A percentile compares a stretch with the other conserved stretches of the same genome.
Evolutionary conservation across 2,329 filamentous ascomycete genomes (phyloP).

Genomic region (Gliomastix tumulicola): DNA sequence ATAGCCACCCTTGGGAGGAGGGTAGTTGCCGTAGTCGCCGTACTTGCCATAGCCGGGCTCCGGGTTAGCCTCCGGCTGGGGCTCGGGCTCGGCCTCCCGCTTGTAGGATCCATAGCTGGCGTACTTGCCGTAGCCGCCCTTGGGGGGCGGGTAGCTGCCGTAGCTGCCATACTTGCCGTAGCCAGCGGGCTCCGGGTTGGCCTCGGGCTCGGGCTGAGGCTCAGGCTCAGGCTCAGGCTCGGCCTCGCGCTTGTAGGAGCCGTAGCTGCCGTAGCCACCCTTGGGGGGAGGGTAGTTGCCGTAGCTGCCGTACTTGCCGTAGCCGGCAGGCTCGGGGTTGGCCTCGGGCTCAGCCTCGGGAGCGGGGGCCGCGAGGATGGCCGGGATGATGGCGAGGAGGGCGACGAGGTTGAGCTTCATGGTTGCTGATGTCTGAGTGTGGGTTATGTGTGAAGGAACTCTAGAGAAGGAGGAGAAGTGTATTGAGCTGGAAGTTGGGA

Average conservation of each 20-base stretch:
- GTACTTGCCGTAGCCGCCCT: constrained; percentile 7
- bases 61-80: constrained; percentile 4
- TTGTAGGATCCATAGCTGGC: constrained; percentile 12
- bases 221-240: constrained; percentile 1
- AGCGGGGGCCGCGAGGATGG: constrained; percentile 15
- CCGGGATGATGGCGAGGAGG: constrained; percentile 14
- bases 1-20: constrained; percentile 6
- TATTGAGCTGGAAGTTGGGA: too few relatives aligned
- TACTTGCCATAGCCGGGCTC: constrained; percentile 3
- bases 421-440: too few relatives aligned
- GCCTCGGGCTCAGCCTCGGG: constrained; percentile 10
- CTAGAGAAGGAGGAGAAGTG: too few relatives aligned
- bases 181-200: background rate
- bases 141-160: constrained; percentile 6
- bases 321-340: constrained; percentile 1
- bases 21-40: constrained; percentile 6
- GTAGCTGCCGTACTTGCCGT: constrained; percentile 5
- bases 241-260: background rate
- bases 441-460: too few relatives aligned
- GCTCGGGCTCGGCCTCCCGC: constrained; percentile 10
- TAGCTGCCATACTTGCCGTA: constrained; percentile 6
- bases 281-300: constrained; percentile 6
- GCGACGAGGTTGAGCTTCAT: constrained; percentile 21
- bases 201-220: constrained; percentile 1
- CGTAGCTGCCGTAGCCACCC: constrained; percentile 6